A percentile compares a stretch with the other conserved stretches of the same genome.
These are phyloP conservation scores for Trichosporon coremiiforme DNA, from an alignment of 1,284 basidiomycete genomes.

Conservation along the genomic window DNA sequence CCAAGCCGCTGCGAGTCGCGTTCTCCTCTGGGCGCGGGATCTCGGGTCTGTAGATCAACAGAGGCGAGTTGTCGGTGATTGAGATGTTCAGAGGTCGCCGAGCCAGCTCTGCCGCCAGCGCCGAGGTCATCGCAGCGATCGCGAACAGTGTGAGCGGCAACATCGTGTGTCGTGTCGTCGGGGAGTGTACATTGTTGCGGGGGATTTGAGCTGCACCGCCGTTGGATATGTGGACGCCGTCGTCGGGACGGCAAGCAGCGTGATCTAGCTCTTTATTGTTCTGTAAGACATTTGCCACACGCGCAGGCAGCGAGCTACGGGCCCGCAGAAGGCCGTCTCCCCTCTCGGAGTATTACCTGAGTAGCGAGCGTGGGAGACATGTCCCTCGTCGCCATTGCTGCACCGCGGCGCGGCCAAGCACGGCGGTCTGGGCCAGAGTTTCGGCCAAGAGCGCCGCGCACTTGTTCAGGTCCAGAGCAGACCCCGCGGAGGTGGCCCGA, in stretches of 20 bases:
- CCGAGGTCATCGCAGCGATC: neutral
- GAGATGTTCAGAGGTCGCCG: constrained; percentile 1
- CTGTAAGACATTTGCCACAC: neutral
- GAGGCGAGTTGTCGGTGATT: constrained; percentile 5
- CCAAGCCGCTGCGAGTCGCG: neutral
- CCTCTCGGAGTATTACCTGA: neutral
- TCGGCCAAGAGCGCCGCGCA: neutral
- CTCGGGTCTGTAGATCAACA: neutral
- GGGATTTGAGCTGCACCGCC: neutral
- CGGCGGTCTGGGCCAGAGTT: neutral
- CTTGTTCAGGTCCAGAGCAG: neutral
- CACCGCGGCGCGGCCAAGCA: neutral
- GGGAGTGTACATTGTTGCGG: neutral
- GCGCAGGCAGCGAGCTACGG: neutral
- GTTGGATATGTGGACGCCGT: neutral
- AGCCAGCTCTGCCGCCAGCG: neutral
- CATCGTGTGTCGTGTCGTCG: neutral
- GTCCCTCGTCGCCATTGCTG: neutral
- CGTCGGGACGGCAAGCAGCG: neutral
- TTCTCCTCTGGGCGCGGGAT: constrained; percentile 6
- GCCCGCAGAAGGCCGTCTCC: too few relatives aligned
- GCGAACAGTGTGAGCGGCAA: neutral
- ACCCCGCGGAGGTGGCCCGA: too few relatives aligned
- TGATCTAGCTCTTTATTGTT: neutral
- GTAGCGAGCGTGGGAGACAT: neutral